Percentiles rank a stretch among this genome's conserved stretches.
Evolutionary conservation across 148 eudicot species (phyloP).

Genomic region (Silene conica): DNA sequence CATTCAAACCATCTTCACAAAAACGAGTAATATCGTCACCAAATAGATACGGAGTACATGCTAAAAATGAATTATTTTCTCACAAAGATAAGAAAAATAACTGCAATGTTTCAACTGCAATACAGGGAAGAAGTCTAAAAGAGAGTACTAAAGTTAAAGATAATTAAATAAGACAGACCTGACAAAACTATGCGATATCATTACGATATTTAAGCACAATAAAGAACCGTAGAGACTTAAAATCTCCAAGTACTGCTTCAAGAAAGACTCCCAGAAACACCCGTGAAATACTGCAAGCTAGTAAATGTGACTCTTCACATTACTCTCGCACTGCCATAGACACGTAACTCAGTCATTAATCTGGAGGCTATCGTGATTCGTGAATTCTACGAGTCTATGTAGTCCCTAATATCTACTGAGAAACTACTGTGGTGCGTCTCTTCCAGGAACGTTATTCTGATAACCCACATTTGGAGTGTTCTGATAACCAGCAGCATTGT

Average conservation of each 20-base stretch:
- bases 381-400: slow-evolving; percentile 2
- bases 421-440: slow-evolving; percentile 41
- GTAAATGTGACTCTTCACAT: not conserved
- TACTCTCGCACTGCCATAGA: not conserved
- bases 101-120: no score
- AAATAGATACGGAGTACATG: no score
- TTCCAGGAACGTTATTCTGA: slow-evolving; percentile 41
- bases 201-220: not conserved
- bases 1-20: no score
- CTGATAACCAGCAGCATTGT: not conserved
- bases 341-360: not conserved
- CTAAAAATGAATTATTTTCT: no score
- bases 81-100: no score
- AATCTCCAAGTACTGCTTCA: not conserved
- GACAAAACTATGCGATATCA: not conserved
- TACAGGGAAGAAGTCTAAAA: no score
- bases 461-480: slow-evolving; percentile 18
- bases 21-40: no score
- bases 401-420: slow-evolving; percentile 13
- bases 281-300: not conserved
- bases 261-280: not conserved
- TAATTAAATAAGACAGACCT: not conserved
- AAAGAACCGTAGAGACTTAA: not conserved
- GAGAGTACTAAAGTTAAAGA: not conserved
- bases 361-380: slow-evolving; percentile 2